Base-by-base conservation (phyloP, 1,139 yeast species). In the Protomyces gravidus region DNA sequence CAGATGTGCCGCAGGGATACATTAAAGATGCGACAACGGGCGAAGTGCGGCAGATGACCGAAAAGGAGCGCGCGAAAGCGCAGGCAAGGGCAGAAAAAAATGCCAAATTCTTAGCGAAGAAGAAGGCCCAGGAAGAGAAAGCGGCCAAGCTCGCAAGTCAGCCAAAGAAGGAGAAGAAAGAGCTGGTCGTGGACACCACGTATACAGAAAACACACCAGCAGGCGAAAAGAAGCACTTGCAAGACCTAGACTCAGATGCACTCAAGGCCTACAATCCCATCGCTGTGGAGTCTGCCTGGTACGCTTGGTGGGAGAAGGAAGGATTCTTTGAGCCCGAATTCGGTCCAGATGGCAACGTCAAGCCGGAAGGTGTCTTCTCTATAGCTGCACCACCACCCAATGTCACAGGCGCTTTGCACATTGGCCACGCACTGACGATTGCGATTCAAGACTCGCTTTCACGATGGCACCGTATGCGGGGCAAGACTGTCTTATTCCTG, bases 321-420 rank as follows among this genome's bases (percentile, higher is more conserved):
- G 95, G 94, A 21, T 84, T 81, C 68, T 92, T 92, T 69, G 85
- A 86, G 74, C 98, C 99, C 17, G 89, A 87, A 72, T 83, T 86
- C 67, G 80, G 85, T 51, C 80, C 76, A 61, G 83, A 84, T 67
- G 97, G 97, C 52, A 76, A 84, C 59, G 70, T 82, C 66, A 86
- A 85, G 72, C 85, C 92, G 46, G 90, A 84, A 71, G 97, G 97
- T 66, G 72, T 78, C 26, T 92, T 92, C 74, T 80, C 87, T 65
- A 88, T 92, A 68, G 97, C 98, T 45, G 95, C 96, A 25, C 98
- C 98, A 51, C 99, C 99, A 64, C 98, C 98, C 70, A 92, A 92
- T 71, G 96, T 94, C 66, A 92, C 99, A 50, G 98, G 99, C 76
- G 97, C 97, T 58, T 80, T 92, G 68, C 99, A 92, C 74, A 94